Conservation (phyloP, 257 asterid species). For the Anisodus acutangulus region DNA sequence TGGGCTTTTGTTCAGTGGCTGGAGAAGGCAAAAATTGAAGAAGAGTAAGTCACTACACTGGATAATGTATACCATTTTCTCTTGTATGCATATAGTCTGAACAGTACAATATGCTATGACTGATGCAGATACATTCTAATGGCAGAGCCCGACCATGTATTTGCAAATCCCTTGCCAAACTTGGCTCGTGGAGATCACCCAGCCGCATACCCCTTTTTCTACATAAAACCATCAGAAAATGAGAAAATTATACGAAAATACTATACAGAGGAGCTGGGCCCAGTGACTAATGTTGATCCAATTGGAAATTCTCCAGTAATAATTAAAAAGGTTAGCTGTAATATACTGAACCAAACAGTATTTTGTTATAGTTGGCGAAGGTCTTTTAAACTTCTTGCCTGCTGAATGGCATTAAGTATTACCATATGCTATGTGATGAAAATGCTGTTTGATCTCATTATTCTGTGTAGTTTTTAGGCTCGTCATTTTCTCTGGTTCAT, state of each 20-base stretch:
- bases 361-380: neutral
- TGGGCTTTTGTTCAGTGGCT: slow-evolving; percentile 99
- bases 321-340: slow-evolving; percentile 71
- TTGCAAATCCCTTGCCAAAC: slow-evolving; percentile 93
- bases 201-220: slow-evolving; percentile 93
- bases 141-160: slow-evolving; percentile 98
- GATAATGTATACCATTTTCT: slow-evolving; percentile 38
- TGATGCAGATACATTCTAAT: slow-evolving; percentile 91
- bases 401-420: neutral
- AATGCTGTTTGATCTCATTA: slow-evolving; percentile 18
- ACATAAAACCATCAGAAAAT: slow-evolving; percentile 74
- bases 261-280: slow-evolving; percentile 89
- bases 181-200: slow-evolving; percentile 85
- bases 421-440: neutral
- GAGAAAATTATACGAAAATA: slow-evolving; percentile 78
- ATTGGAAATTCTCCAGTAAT: slow-evolving; percentile 97
- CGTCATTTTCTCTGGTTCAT: slow-evolving; percentile 28
- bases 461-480: neutral
- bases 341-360: neutral
- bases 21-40: slow-evolving; percentile 87
- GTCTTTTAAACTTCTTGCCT: neutral
- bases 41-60: slow-evolving; percentile 71
- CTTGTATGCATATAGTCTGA: slow-evolving; percentile 41
- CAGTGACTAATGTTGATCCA: slow-evolving; percentile 86
- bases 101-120: slow-evolving; percentile 44